Conservation (phyloP, 2,329 filamentous ascomycete species). For the Canariomyces notabilis region DNA sequence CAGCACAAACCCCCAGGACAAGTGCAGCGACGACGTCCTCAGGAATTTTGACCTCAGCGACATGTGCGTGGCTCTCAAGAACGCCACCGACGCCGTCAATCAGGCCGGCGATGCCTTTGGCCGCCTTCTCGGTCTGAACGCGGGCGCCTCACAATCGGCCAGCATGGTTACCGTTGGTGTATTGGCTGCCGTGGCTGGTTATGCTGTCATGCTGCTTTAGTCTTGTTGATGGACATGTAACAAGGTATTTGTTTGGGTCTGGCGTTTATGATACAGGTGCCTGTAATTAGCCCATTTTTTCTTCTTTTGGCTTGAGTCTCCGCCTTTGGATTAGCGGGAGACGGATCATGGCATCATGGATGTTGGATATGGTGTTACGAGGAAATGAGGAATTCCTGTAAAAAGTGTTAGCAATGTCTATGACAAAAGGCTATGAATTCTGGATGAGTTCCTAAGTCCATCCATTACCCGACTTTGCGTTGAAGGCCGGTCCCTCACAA, state of each 20-base stretch:
- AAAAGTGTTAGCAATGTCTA: no score
- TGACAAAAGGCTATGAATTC: no score
- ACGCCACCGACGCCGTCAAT: neutral
- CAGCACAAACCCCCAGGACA: neutral
- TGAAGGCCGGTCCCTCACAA: no score
- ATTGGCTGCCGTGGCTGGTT: neutral
- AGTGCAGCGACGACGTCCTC: neutral
- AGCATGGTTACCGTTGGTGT: neutral
- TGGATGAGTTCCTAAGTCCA: no score
- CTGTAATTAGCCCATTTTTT: no score
- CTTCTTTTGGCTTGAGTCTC: no score
- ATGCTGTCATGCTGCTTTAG: neutral
- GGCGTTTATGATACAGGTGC: no score
- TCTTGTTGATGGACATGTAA: neutral
- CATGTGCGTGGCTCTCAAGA: neutral
- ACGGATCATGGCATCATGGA: no score
- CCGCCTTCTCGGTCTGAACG: neutral
- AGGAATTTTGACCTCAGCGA: neutral
- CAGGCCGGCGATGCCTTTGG: neutral
- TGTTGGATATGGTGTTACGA: no score
- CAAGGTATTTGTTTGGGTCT: neutral
- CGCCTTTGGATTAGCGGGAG: no score
- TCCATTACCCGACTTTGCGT: no score
- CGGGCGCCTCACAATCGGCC: neutral
- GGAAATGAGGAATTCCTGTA: no score